Evolutionary conservation across 352 stramenopile species (phyloP), one percentile per base, ranked within the genome.

Genomic region (Globisporangium middletonii): DNA sequence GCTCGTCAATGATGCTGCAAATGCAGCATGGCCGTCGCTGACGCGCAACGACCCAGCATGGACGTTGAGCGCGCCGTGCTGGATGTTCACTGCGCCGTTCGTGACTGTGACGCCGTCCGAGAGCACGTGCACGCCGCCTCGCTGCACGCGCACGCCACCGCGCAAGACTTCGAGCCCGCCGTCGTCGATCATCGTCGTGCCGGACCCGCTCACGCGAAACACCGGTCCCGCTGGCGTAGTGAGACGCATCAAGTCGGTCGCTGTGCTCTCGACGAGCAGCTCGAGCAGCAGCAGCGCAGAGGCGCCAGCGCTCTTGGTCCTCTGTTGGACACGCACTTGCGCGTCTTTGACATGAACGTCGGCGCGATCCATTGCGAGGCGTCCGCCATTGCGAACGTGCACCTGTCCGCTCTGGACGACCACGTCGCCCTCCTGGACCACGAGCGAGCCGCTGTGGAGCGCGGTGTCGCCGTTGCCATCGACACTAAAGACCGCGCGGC

Each of bases 131-230:
- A 89, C 51, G 2, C 79, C 79, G 6, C 79, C 79, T 8, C 73
- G 67, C 42, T 86, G 67, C 9, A 89, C 68, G 33, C 71, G 71
- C n/a, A 88, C 23, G 19, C 77, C 79, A 19, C 79, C 79, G 13
- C 74, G 70, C 16, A 86, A 57, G 18, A 89, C 70, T 23, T 87
- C 79, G 9, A 89, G 52, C 0, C 79, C 79, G 18, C 77, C 79
- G 35, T 79, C 61, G 35, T 86, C 67, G 12, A 88, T 77, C 2
- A 86, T 65, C 0, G 80, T 79, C n/a, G 72, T 73, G 2, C 81
- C 79, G 9, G 63, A 50, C 18, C 72, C 70, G 18, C 53, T 83
- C 15, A 91, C 69, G 26, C 78, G 77, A 5, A 91, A 71, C 15
- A 91, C 56, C 0, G 79, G 60, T 0, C 64, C 57, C 27, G 65